Base-by-base conservation (phyloP, 306 rosid species). In the Prunus padus region DNA sequence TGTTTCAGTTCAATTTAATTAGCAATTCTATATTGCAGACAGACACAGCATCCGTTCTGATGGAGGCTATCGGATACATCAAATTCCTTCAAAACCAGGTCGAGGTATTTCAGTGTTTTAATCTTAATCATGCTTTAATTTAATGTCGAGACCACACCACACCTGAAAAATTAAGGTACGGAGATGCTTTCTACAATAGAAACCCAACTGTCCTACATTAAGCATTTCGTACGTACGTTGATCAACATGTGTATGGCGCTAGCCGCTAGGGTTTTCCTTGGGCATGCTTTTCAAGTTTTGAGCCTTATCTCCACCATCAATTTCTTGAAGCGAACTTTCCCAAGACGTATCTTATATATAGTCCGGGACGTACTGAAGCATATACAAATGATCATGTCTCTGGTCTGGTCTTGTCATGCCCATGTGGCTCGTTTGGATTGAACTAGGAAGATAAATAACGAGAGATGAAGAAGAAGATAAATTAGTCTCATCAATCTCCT, bases 1-100 rank as follows among this genome's bases (percentile, higher is more conserved):
- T 13, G 51, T 57, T 13, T 55, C 22, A 20, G 28, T 20, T 19
- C 15, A 55, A 10, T 8, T 14, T 60, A 60, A 62, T 62, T 30
- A 62, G 22, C 45, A 62, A 30, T 5, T 62, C 22, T 30, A 7
- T 51, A 74, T 65, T 85, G 84, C 93, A 91, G 97, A 91, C 97
- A 52, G 97, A 91, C 80, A 92, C 96, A 31, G 86, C 88, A 33
- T 85, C 88, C 23, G 88, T 85, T 22, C 78, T 85, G 10, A 82
- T 85, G 86, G 88, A 85, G 78, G 86, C 88, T 3, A 79, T 82
- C 5, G 83, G 86, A 65, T 85, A 85, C 74, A 85, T 85, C 68
- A 82, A 85, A 69, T 85, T 85, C 80, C 88, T 92, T 80, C 97
- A 92, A 79, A 85, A 68, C 87, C 97, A 93, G 84, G 95, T 93